Evolutionary conservation across 2,329 filamentous ascomycete species (phyloP), one percentile per base, ranked within the genome.

Genomic region (Sporothrix protearum): DNA sequence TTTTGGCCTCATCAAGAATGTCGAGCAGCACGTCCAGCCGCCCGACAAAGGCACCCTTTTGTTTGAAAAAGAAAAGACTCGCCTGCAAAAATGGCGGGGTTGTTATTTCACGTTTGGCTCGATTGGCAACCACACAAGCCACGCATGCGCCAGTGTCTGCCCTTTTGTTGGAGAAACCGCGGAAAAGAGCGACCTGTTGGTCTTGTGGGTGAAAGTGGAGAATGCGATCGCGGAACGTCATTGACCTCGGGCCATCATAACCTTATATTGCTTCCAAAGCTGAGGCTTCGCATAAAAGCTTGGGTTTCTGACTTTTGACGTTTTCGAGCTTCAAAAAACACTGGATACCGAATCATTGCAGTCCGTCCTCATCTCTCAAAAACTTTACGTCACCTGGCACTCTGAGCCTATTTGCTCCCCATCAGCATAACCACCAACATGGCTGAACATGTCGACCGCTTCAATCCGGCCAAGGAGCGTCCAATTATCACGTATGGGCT

Each of bases 401-500:
- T n/a, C n/a, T n/a, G n/a, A n/a, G n/a, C n/a, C n/a, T n/a, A n/a
- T n/a, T n/a, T n/a, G n/a, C 7, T 36, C 55, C 19, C 16, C 10
- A 36, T n/a, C 7, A 59, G 3, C 55, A 33, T 14, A 8, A 28
- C 5, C 25, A 19, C 42, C 5, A 49, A 30, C 16, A 55, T 69
- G 69, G 42, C 64, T 5, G 73, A 76, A 49, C 71, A 47, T 22
- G 39, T 72, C 25, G 69, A 74, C 47, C 73, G 66, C 10, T 68
- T 73, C 63, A 16, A 74, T 47, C 71, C 73, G 33, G 42, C 25
- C 51, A 71, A 69, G 66, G 69, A 69, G n/a, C 61, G 73, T n/a
- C 73, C 74, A 16, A 72, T 74, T 71, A 72, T 73, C 64, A 71
- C 72, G 22, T 71, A 74, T 25, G 71, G 71, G 42, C 71, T 75